Conservation (phyloP, 805 yeast species). For the Vanderwaltozyma tropicalis region DNA sequence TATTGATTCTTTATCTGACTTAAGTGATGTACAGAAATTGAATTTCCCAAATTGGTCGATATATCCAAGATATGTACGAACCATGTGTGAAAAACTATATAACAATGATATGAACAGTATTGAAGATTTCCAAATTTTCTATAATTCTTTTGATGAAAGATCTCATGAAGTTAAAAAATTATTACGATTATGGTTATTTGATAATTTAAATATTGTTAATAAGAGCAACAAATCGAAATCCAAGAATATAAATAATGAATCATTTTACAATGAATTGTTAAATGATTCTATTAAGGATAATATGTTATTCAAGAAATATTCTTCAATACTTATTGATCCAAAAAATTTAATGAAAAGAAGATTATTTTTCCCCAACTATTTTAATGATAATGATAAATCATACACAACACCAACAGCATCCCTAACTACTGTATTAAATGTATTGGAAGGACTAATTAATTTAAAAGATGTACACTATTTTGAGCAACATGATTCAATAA, state of each 20-base stretch:
- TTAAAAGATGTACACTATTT: conserved; percentile 6
- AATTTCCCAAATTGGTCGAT: conserved; percentile 20
- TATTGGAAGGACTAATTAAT: conserved; percentile 13
- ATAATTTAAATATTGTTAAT: conserved; percentile 13
- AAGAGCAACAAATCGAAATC: not conserved
- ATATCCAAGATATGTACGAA: conserved; percentile 15
- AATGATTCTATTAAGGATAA: conserved; percentile 15
- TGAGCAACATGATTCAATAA: conserved; percentile 13
- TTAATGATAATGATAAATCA: not conserved
- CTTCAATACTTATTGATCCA: conserved; percentile 18
- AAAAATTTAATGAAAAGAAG: conserved; percentile 7
- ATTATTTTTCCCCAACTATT: conserved; percentile 9
- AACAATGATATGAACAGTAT: conserved; percentile 14
- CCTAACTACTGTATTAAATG: conserved; percentile 16
- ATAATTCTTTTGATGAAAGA: conserved; percentile 7
- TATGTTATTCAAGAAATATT: conserved; percentile 13
- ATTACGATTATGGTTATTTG: conserved; percentile 22
- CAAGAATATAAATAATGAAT: conserved; percentile 8
- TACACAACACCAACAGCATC: conserved; percentile 9
- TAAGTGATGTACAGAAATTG: conserved; percentile 14
- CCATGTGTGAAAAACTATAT: conserved; percentile 12
- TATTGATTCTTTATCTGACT: conserved; percentile 5
- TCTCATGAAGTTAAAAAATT: conserved; percentile 11
- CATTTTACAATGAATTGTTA: conserved; percentile 13
- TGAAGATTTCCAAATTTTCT: conserved; percentile 17